These are phyloP conservation scores for Chlorella sp. DNA, from an alignment of 139 green algal species.

Conservation along the genomic window DNA sequence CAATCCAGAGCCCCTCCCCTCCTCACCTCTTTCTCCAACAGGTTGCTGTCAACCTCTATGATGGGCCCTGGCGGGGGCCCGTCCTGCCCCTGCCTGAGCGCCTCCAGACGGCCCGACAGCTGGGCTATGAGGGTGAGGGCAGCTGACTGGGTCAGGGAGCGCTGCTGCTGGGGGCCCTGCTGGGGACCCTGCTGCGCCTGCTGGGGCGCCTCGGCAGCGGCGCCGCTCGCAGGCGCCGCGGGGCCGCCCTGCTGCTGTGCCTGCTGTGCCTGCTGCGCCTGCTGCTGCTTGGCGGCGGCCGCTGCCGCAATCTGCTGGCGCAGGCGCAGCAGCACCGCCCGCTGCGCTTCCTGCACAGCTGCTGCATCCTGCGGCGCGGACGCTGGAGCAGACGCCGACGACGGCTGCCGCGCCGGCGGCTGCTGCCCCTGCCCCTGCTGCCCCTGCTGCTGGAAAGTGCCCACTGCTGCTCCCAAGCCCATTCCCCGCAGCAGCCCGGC, in stretches of 20 bases:
- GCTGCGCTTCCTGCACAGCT: slow-evolving; percentile 7
- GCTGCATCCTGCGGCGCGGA: background rate
- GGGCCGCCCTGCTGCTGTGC: background rate
- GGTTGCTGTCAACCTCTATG: background rate
- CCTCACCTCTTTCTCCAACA: slow-evolving; percentile 14
- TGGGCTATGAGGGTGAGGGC: background rate
- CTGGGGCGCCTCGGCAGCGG: background rate
- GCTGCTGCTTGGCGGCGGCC: background rate
- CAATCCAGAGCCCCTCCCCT: too few relatives aligned
- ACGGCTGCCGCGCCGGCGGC: too few relatives aligned
- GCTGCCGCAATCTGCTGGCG: slow-evolving; percentile 2
- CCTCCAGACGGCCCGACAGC: background rate
- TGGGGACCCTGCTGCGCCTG: background rate
- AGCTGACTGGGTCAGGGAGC: background rate
- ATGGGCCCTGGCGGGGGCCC: background rate
- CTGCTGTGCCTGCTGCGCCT: slow-evolving; percentile 1
- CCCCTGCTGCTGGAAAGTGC: too few relatives aligned
- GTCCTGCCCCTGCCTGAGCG: too few relatives aligned
- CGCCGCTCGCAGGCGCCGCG: too few relatives aligned
- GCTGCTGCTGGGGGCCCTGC: background rate
- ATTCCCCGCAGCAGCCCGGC: too few relatives aligned
- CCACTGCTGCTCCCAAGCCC: too few relatives aligned
- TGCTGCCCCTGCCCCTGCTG: too few relatives aligned
- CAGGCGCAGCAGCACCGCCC: background rate
- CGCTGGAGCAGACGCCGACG: background rate